phyloP scores from a whole-genome alignment of 2,329 filamentous ascomycete species.

The Plectosphaerella sp. region DNA sequence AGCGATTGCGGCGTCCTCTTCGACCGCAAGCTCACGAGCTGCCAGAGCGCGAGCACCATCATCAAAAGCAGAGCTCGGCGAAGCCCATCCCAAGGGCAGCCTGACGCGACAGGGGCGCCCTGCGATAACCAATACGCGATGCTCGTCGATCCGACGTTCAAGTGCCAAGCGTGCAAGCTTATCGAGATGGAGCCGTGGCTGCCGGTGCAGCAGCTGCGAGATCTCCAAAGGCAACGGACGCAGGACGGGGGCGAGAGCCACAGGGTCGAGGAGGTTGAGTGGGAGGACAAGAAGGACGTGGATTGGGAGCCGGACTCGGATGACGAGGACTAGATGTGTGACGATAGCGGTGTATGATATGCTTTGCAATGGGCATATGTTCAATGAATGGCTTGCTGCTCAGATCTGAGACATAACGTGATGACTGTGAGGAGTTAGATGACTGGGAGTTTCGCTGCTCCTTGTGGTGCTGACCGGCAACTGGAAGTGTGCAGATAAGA shows the following conservation, averaged over 20 bases:
- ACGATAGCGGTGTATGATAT: not conserved
- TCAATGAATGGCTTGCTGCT: not conserved
- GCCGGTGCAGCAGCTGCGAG: not conserved
- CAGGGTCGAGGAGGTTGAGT: not conserved
- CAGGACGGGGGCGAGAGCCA: no score
- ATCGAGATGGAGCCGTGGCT: not conserved
- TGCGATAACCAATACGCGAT: not conserved
- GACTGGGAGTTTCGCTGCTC: no score
- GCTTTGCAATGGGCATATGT: no score
- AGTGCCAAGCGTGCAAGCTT: not conserved
- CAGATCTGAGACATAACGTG: not conserved
- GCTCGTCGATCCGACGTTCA: not conserved
- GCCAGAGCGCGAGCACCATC: not conserved
- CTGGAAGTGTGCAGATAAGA: no score
- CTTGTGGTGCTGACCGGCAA: no score
- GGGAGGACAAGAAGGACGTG: not conserved
- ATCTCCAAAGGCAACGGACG: no score
- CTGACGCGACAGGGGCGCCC: not conserved
- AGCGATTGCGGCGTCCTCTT: not conserved
- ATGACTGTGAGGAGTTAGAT: no score
- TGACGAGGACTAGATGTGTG: not conserved
- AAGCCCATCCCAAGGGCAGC: not conserved
- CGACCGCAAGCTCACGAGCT: slow-evolving; percentile 1
- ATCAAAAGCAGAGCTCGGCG: not conserved
- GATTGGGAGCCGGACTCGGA: not conserved